Conservation (phyloP, 176 grass and related monocot genomes). For the Rhynchospora pubera region DNA sequence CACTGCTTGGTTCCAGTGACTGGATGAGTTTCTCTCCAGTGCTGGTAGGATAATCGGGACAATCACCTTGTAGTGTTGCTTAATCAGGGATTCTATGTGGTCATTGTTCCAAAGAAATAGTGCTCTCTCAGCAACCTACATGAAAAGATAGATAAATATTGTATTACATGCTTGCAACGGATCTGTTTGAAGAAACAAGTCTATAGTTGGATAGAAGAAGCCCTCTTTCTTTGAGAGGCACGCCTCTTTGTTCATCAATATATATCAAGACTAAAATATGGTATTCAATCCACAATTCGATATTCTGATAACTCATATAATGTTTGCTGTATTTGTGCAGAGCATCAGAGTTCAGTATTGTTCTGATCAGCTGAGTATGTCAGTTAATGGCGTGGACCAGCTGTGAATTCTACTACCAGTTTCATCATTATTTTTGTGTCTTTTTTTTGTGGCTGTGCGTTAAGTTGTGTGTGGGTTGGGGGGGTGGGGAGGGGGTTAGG, state of each 20-base stretch:
- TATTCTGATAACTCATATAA: background rate
- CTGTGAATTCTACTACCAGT: background rate
- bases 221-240: background rate
- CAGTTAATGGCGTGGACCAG: background rate
- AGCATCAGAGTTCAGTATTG: background rate
- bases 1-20: slow-evolving; percentile 82
- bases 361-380: background rate
- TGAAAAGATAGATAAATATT: slow-evolving; percentile 15
- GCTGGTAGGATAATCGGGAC: slow-evolving; percentile 69
- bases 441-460: background rate
- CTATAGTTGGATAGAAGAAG: background rate
- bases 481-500: background rate
- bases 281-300: background rate
- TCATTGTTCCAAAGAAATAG: slow-evolving; percentile 89
- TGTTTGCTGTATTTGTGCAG: background rate
- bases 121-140: slow-evolving; percentile 75
- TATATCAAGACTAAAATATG: background rate
- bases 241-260: background rate
- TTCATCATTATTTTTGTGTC: background rate
- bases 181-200: background rate
- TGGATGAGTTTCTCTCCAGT: slow-evolving; percentile 48
- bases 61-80: slow-evolving; percentile 62
- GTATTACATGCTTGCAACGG: background rate
- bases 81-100: slow-evolving; percentile 54
- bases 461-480: background rate